phyloP scores from a whole-genome alignment of 192 early-diverging fungal genomes.

The Backusella mclennaniae region DNA sequence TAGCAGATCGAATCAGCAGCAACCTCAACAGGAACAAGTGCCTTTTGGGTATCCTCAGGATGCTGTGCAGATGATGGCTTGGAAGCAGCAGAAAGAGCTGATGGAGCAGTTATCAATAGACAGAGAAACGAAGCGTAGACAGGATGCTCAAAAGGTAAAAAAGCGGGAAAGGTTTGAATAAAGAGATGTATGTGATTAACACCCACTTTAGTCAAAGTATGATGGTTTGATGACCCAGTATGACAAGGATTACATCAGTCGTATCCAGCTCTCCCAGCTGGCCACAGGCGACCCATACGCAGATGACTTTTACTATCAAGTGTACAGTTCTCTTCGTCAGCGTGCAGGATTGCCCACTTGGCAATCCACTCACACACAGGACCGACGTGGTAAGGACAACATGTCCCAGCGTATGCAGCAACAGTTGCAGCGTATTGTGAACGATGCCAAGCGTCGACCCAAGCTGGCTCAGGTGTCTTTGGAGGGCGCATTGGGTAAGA shows the following conservation, averaged over 20 bases:
- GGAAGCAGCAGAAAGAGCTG: neutral
- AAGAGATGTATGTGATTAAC: neutral
- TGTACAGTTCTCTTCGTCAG: conserved; percentile 74
- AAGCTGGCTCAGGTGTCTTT: conserved; percentile 82
- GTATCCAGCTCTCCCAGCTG: conserved; percentile 93
- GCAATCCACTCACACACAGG: conserved; percentile 28
- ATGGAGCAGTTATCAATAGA: conserved; percentile 21
- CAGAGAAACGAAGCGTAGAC: conserved; percentile 38
- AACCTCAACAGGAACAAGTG: neutral
- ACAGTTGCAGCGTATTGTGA: conserved; percentile 96
- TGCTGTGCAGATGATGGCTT: neutral
- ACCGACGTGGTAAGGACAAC: conserved; percentile 49
- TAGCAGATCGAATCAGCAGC: neutral
- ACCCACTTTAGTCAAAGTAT: conserved; percentile 64
- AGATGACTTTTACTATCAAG: conserved; percentile 97
- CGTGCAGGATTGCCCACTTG: conserved; percentile 40
- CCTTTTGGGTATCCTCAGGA: neutral
- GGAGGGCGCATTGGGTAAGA: conserved; percentile 96
- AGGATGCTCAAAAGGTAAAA: conserved; percentile 29
- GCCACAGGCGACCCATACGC: conserved; percentile 89
- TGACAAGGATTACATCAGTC: conserved; percentile 93
- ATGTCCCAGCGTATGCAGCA: conserved; percentile 81
- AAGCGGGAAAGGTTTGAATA: too few species aligned
- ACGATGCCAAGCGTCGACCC: conserved; percentile 83
- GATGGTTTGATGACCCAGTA: conserved; percentile 88